These are phyloP conservation scores for Metarhizium sp. DNA, from an alignment of 2,329 filamentous ascomycete species.

Conservation along the genomic window DNA sequence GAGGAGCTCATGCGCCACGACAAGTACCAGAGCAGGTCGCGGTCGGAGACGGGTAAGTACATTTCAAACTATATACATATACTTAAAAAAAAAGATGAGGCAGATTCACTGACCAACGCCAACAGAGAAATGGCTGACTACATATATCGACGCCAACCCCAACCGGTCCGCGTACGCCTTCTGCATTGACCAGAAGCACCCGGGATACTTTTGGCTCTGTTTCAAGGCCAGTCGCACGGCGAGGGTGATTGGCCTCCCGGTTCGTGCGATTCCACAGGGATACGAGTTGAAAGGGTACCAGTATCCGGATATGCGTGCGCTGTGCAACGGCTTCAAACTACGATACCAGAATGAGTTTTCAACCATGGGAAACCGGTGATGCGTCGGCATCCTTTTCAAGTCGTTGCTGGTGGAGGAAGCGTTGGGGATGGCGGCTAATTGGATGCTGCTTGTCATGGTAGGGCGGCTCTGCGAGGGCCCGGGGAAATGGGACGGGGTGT, in stretches of 20 bases:
- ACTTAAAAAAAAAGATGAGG: neutral
- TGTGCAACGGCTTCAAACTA: slow-evolving; percentile 96
- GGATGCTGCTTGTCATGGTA: neutral
- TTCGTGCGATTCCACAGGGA: slow-evolving; percentile 86
- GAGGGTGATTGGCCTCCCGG: slow-evolving; percentile 66
- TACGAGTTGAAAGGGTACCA: slow-evolving; percentile 83
- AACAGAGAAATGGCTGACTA: slow-evolving; percentile 87
- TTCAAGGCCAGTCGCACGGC: slow-evolving; percentile 84
- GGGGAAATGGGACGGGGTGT: neutral
- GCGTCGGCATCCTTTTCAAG: neutral
- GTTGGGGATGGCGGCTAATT: too few species aligned
- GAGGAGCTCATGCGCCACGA: slow-evolving; percentile 93
- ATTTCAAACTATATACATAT: neutral
- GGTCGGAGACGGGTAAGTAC: slow-evolving; percentile 74
- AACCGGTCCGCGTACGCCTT: slow-evolving; percentile 91
- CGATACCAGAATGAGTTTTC: slow-evolving; percentile 58
- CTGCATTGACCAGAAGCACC: slow-evolving; percentile 84
- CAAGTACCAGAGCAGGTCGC: slow-evolving; percentile 79
- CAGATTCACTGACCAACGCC: slow-evolving; percentile 9
- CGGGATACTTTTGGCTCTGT: slow-evolving; percentile 90
- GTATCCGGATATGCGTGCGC: slow-evolving; percentile 88
- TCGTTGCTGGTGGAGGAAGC: too few species aligned
- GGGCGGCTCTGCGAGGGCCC: neutral
- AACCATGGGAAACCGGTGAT: slow-evolving; percentile 41
- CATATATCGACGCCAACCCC: slow-evolving; percentile 93